Percentiles rank a stretch among this genome's conserved stretches.
These are phyloP conservation scores for Cicer bijugum DNA, from an alignment of 306 rosid species.

Conservation along the genomic window DNA sequence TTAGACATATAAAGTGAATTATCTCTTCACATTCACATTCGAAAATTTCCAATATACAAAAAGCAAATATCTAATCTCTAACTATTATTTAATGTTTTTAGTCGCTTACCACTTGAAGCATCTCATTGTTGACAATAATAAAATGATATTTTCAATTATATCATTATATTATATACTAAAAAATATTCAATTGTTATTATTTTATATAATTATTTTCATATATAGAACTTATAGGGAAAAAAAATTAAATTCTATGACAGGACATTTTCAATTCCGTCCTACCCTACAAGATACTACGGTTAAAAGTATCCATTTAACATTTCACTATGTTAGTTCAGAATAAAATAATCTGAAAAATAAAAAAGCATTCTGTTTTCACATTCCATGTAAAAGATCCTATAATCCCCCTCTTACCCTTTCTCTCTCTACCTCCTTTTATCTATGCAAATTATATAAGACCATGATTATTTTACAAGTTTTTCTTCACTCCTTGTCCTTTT, in stretches of 20 bases:
- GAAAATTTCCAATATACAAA: too few species aligned
- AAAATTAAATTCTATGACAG: slow-evolving; percentile 2
- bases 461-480: slow-evolving; percentile 42
- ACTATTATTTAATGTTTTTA: too few species aligned
- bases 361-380: slow-evolving; percentile 34
- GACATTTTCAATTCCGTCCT: slow-evolving; percentile 30
- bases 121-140: too few species aligned
- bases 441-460: slow-evolving; percentile 56
- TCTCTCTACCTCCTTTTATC: slow-evolving; percentile 24
- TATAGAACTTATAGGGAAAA: too few species aligned
- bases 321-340: neutral
- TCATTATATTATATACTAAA: neutral
- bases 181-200: neutral
- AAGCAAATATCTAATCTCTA: too few species aligned
- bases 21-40: too few species aligned
- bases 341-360: neutral
- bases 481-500: slow-evolving; percentile 47
- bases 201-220: neutral
- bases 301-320: slow-evolving; percentile 35
- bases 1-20: too few species aligned
- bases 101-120: too few species aligned
- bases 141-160: too few species aligned
- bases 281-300: slow-evolving; percentile 50
- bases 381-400: slow-evolving; percentile 39
- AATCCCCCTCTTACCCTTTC: slow-evolving; percentile 14